Base-by-base conservation (phyloP, 73 alveolate genomes). In the Paramecium sonneborni region DNA sequence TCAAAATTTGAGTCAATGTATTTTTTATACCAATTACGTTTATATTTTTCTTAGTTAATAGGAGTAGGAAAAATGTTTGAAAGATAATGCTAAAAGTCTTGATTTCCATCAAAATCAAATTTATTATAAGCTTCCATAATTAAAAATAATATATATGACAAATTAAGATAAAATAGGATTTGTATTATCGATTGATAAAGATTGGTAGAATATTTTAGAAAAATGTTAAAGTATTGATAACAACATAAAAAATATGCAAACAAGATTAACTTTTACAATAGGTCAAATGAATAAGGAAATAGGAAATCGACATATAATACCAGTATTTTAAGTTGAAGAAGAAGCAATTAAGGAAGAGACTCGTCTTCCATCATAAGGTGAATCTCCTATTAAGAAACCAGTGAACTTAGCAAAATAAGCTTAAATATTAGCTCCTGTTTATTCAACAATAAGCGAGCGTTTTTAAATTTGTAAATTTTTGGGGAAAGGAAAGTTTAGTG, bases 401-500 rank as follows among this genome's bases (percentile, higher is more conserved):
- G 1, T 10, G 6, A 79, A 79, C 41, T 39, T 79, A 15, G 55
- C 35, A 9, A 79, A 79, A 37, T n/a, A 39, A 79, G 46, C 90
- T 10, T 37, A 79, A 79, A 20, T 44, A 9, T 44, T 79, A 41
- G 46, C 90, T 15, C 72, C 69, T 43, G 55, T 30, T 5, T 79
- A 79, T 44, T 41, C 44, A 41, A 79, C 90, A 8, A 79, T 79
- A 41, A 79, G 90, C 15, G 90, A 79, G 14, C 44, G 90, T 37
- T 96, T 96, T 85, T 93, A 96, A 76, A 93, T 94, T 24, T 96
- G 97, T 15, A 96, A 94, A 44, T 95, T 94, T 11, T 72, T 96
- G 57, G 98, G 98, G 1, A 92, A 96, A 85, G 98, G 98, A 5
- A 96, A 95, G 62, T 96, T 96, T 52, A 96, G 98, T 18, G 95